phyloP scores from a whole-genome alignment of 1,284 basidiomycete genomes.

The Irpex rosettiformis region DNA sequence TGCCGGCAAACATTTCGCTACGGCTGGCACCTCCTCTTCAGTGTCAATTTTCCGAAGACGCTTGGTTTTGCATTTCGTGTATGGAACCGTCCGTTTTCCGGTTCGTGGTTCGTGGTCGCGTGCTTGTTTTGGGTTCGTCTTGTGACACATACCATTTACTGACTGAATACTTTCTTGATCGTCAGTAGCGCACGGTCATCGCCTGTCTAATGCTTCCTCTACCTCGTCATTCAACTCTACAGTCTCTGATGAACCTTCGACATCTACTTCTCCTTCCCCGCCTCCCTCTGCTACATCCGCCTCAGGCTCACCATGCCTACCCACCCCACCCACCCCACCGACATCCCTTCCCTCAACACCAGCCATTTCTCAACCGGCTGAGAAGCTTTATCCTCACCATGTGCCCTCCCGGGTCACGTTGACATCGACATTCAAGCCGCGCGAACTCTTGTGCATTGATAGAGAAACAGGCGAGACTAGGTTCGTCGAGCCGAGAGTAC shows the following conservation, averaged over 20 bases:
- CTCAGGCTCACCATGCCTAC: constrained; percentile 11
- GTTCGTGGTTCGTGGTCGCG: neutral
- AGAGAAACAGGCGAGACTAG: constrained; percentile 30
- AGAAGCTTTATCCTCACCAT: neutral
- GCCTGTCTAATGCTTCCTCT: constrained; percentile 21
- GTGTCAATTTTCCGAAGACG: neutral
- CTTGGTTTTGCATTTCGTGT: neutral
- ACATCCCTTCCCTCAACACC: constrained; percentile 13
- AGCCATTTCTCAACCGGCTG: neutral
- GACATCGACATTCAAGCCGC: constrained; percentile 34
- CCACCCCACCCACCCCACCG: constrained; percentile 13
- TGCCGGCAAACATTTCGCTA: neutral
- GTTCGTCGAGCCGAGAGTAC: constrained; percentile 64
- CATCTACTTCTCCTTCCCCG: constrained; percentile 15
- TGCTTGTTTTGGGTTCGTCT: neutral
- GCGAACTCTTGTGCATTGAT: constrained; percentile 34
- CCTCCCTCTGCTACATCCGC: constrained; percentile 13
- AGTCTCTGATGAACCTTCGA: constrained; percentile 26
- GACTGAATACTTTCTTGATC: constrained; percentile 1
- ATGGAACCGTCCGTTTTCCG: neutral
- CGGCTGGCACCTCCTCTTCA: neutral
- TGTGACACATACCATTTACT: constrained; percentile 3
- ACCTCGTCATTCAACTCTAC: constrained; percentile 6
- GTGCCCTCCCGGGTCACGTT: constrained; percentile 21
- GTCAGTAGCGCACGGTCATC: constrained; percentile 19